phyloP scores from a whole-genome alignment of 2,329 filamentous ascomycete species.

The Herpotrichia juniperi region DNA sequence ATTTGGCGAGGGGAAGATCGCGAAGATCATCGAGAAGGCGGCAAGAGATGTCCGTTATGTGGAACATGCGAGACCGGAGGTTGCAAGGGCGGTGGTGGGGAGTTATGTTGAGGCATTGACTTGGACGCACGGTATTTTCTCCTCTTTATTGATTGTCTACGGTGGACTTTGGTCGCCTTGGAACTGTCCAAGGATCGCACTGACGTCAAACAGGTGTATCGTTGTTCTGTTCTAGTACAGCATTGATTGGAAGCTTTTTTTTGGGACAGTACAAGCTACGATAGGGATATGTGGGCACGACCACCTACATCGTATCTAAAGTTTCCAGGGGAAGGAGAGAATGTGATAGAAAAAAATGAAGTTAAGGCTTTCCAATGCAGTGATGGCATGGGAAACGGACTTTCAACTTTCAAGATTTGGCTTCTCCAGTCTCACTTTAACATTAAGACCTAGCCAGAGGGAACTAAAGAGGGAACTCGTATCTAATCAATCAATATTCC shows the following conservation, averaged over 20 bases:
- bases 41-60: constrained; percentile 27
- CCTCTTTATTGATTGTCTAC: neutral
- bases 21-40: constrained; percentile 25
- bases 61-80: constrained; percentile 17
- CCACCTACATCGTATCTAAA: no score
- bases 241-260: constrained; percentile 23
- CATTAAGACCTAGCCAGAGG: no score
- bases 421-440: no score
- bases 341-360: no score
- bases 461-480: no score
- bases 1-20: neutral
- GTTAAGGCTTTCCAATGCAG: no score
- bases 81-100: constrained; percentile 18
- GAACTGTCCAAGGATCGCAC: neutral
- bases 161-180: no score
- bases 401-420: no score
- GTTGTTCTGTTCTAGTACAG: constrained; percentile 19
- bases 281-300: no score
- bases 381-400: no score
- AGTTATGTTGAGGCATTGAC: constrained; percentile 29
- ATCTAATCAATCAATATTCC: no score
- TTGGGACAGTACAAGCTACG: constrained; percentile 26
- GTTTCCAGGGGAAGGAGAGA: no score
- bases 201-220: constrained; percentile 20
- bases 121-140: constrained; percentile 28